Evolutionary conservation across 176 grass and related monocot species (phyloP).

Genomic region (Triticum urartu): DNA sequence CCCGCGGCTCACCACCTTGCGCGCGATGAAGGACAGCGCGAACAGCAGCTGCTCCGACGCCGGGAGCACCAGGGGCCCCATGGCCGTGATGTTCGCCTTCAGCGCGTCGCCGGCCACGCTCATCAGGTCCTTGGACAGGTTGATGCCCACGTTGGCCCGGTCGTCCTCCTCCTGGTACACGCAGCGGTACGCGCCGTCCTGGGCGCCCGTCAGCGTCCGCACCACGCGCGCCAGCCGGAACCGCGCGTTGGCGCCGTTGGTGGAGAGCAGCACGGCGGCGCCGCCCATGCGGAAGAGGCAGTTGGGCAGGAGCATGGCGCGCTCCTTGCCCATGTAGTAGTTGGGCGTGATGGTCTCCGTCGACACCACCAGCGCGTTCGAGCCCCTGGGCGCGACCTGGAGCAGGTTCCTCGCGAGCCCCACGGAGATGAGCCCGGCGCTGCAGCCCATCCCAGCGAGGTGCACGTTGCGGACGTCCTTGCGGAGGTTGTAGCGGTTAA

Average conservation of each 20-base stretch:
- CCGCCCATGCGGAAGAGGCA: constrained; percentile 80
- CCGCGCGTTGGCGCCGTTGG: constrained; percentile 36
- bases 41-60: constrained; percentile 67
- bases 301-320: constrained; percentile 62
- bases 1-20: constrained; percentile 34
- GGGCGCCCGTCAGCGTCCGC: constrained; percentile 45
- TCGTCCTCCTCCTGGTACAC: constrained; percentile 69
- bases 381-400: constrained; percentile 36
- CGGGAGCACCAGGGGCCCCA: constrained; percentile 59
- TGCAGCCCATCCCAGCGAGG: constrained; percentile 68
- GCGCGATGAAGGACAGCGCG: constrained; percentile 47
- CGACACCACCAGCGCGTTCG: constrained; percentile 54
- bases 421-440: constrained; percentile 62
- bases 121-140: constrained; percentile 68
- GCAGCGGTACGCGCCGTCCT: constrained; percentile 50
- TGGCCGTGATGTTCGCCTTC: constrained; percentile 64
- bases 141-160: constrained; percentile 38
- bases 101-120: constrained; percentile 55
- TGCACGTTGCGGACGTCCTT: constrained; percentile 49
- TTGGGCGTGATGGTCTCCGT: constrained; percentile 64
- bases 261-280: constrained; percentile 53
- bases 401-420: constrained; percentile 53
- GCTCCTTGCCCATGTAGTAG: constrained; percentile 59
- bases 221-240: constrained; percentile 53
- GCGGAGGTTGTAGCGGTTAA: constrained; percentile 50